These are phyloP conservation scores for Mortierella sp. DNA, from an alignment of 371 early-diverging fungal genomes.

Conservation along the genomic window DNA sequence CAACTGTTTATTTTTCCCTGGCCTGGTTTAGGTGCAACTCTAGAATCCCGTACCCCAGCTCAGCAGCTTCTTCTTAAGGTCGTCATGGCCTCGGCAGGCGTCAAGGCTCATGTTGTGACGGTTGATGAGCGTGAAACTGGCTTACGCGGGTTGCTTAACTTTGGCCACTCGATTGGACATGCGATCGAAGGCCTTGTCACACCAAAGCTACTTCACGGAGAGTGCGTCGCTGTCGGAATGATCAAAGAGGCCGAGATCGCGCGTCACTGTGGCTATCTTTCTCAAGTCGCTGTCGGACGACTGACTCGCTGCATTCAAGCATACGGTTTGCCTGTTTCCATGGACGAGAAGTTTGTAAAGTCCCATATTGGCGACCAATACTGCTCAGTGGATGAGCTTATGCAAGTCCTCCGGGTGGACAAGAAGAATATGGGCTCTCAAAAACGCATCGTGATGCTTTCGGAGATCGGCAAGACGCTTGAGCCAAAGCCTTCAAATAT, in stretches of 20 bases:
- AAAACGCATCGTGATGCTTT: constrained; percentile 93
- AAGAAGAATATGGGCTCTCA: constrained; percentile 95
- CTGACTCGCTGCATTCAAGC: constrained; percentile 86
- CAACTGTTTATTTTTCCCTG: background rate
- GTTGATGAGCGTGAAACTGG: constrained; percentile 96
- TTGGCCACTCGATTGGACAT: constrained; percentile 97
- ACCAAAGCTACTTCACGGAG: constrained; percentile 94
- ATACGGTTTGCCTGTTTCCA: constrained; percentile 88
- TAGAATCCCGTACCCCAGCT: constrained; percentile 70
- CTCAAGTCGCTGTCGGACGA: constrained; percentile 91
- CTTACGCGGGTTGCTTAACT: constrained; percentile 94
- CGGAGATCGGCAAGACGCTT: constrained; percentile 84
- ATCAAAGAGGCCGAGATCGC: constrained; percentile 95
- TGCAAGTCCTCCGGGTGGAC: constrained; percentile 94
- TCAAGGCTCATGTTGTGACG: constrained; percentile 96
- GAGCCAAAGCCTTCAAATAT: constrained; percentile 88
- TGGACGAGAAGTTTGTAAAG: constrained; percentile 82
- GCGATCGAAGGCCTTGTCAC: constrained; percentile 95
- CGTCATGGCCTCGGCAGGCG: constrained; percentile 87
- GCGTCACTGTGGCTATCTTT: constrained; percentile 86
- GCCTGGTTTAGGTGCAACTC: constrained; percentile 59
- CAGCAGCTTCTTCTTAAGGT: constrained; percentile 82
- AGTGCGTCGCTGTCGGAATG: constrained; percentile 96
- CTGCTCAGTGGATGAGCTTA: constrained; percentile 81
- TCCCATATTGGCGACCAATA: constrained; percentile 71